These are phyloP conservation scores for Fusarium marasasianum DNA, from an alignment of 2,329 filamentous ascomycete species.

Conservation along the genomic window DNA sequence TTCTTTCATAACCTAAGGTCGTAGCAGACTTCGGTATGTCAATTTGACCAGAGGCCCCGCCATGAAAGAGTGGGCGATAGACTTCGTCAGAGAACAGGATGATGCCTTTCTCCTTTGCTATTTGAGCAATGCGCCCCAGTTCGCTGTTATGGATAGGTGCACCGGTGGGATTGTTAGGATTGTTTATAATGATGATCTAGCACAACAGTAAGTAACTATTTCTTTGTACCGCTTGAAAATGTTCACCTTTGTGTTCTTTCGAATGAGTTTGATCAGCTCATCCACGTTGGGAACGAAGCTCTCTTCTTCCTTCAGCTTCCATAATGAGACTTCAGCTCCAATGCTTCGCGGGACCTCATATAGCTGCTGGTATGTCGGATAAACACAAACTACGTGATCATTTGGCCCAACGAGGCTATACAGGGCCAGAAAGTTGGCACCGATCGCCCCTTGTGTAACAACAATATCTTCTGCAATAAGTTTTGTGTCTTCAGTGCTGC, in stretches of 20 bases:
- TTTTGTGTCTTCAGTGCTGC: slow-evolving; percentile 65
- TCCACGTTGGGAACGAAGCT: slow-evolving; percentile 73
- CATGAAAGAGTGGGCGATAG: slow-evolving; percentile 84
- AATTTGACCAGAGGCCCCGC: slow-evolving; percentile 57
- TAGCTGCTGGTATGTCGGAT: slow-evolving; percentile 87
- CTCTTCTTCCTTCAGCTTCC: slow-evolving; percentile 73
- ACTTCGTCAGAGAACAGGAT: slow-evolving; percentile 82
- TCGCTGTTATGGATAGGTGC: slow-evolving; percentile 70
- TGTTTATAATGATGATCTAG: slow-evolving; percentile 66
- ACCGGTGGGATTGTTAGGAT: slow-evolving; percentile 86
- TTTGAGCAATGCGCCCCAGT: slow-evolving; percentile 68
- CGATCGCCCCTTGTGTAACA: slow-evolving; percentile 82
- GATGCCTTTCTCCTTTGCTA: slow-evolving; percentile 71
- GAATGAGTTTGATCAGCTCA: slow-evolving; percentile 72
- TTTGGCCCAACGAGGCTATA: slow-evolving; percentile 76
- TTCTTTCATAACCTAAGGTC: slow-evolving; percentile 75
- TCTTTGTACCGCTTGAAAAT: background rate
- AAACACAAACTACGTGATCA: slow-evolving; percentile 87
- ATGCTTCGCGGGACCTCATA: slow-evolving; percentile 79
- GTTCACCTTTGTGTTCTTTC: slow-evolving; percentile 73
- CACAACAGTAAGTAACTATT: slow-evolving; percentile 9
- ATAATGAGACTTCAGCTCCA: slow-evolving; percentile 80
- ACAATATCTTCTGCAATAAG: slow-evolving; percentile 69
- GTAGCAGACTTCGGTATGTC: slow-evolving; percentile 71
- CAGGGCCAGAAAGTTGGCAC: slow-evolving; percentile 83